These are phyloP conservation scores for Gomphus bonarii DNA, from an alignment of 1,284 basidiomycete species.

Conservation along the genomic window DNA sequence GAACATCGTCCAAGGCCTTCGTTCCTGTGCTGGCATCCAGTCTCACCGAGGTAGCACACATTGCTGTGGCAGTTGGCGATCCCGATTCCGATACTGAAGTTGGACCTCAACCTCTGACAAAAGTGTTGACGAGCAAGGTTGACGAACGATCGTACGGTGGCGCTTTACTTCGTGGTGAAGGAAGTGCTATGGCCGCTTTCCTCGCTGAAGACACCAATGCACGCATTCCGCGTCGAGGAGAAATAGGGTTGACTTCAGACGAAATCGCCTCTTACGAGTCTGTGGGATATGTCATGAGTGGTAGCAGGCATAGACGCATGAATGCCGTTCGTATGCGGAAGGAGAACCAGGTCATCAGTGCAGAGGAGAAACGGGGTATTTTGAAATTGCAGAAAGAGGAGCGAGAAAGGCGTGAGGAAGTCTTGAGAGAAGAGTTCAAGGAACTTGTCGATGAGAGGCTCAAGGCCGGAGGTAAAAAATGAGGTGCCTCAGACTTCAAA, in stretches of 20 bases:
- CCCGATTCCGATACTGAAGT: slow-evolving; percentile 42
- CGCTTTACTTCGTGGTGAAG: slow-evolving; percentile 87
- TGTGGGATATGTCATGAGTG: slow-evolving; percentile 98
- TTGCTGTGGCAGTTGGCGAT: slow-evolving; percentile 13
- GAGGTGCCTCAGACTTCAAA: neutral
- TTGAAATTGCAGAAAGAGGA: slow-evolving; percentile 91
- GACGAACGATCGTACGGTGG: slow-evolving; percentile 79
- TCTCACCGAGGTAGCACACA: neutral
- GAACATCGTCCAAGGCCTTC: slow-evolving; percentile 18
- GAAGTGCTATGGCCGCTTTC: slow-evolving; percentile 94
- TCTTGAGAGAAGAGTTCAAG: slow-evolving; percentile 71
- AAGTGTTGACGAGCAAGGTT: slow-evolving; percentile 32
- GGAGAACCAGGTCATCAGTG: slow-evolving; percentile 97
- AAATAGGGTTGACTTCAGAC: slow-evolving; percentile 85
- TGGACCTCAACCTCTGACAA: slow-evolving; percentile 48
- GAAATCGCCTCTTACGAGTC: slow-evolving; percentile 82
- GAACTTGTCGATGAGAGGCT: slow-evolving; percentile 69
- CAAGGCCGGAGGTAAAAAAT: slow-evolving; percentile 26
- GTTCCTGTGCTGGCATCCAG: slow-evolving; percentile 19
- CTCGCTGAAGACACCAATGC: slow-evolving; percentile 67
- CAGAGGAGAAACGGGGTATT: slow-evolving; percentile 93
- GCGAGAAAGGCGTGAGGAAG: slow-evolving; percentile 78
- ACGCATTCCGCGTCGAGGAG: slow-evolving; percentile 96
- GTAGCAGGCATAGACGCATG: slow-evolving; percentile 87
- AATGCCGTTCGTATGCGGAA: slow-evolving; percentile 96